phyloP scores from a whole-genome alignment of 2,329 filamentous ascomycete genomes.

The Colletotrichum aenigma region DNA sequence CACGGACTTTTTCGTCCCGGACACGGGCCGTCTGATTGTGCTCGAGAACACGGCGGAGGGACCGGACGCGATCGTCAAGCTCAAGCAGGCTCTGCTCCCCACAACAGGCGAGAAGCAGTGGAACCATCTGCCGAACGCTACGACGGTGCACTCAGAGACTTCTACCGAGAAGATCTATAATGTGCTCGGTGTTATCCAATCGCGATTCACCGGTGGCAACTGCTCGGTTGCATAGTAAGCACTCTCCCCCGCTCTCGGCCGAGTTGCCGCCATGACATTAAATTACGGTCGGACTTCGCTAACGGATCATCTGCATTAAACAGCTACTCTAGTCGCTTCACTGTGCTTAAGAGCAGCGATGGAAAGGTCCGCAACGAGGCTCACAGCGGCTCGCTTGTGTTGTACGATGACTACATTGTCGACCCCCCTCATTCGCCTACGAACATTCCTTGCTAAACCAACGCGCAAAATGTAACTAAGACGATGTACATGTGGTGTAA shows the following conservation, averaged over 20 bases:
- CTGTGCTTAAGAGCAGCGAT: neutral
- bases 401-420: conserved; percentile 8
- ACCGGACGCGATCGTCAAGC: neutral
- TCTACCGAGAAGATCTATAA: neutral
- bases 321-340: conserved; percentile 10
- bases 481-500: neutral
- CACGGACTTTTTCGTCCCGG: conserved; percentile 4
- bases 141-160: neutral
- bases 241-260: too few relatives aligned
- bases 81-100: conserved; percentile 6
- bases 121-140: conserved; percentile 9
- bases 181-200: neutral
- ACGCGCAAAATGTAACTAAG: neutral
- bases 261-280: neutral
- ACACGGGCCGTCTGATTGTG: neutral
- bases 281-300: neutral
- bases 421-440: neutral
- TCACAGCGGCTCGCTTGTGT: neutral
- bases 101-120: conserved; percentile 2
- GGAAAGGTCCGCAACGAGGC: neutral
- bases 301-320: neutral
- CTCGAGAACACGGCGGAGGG: neutral
- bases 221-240: conserved; percentile 2
- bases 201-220: neutral
- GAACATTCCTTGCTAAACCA: neutral